Base-by-base conservation (phyloP, 768 basidiomycete genomes). In the Russula emetica region DNA sequence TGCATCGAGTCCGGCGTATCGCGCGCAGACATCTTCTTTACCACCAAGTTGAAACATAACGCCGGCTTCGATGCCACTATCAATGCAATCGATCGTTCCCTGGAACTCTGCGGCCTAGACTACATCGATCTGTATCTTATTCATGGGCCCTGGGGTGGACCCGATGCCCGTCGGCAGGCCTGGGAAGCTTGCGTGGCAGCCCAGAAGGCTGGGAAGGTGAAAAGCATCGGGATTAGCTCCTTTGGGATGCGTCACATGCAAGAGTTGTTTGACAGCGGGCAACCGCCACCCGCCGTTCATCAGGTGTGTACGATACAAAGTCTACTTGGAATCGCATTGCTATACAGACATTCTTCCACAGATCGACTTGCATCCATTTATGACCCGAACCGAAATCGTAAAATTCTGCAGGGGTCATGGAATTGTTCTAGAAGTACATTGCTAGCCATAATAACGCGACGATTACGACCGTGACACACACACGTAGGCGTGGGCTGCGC, bases 81-180 rank as follows among this genome's bases (percentile, higher is more conserved):
- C 62, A 76, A 79, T 22, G 44, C 44, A 11, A 83, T 89, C 64
- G 70, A 81, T 66, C 76, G 75, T 50, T 86, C 85, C 2, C 71
- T 89, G 22, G 71, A 80, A 28, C 74, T 72, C 58, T 84, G 79
- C 71, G 80, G 81, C 0, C 75, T 88, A n/a, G 84, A 77, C 24
- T 83, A 84, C 69, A 83, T 89, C 64, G 87, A 90, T 69, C 74
- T 90, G 10, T 91, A 88, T 74, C 80, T 89, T 60, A 79, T 90
- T 36, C 87, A 90, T 68, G 82, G 82, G 18, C 86, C 88, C 7
- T 77, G 85, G 52, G 86, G 86, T 22, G 87, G 87, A 7, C 76
- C 80, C 0, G 64, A 79, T 53, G 79, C 79, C 30, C 77, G 88
- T 22, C 76, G 76, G 36, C 83, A 86, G 30, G 83, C 83, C 67